phyloP scores from a whole-genome alignment of 805 yeast species.

The Monosporozyma servazzii region DNA sequence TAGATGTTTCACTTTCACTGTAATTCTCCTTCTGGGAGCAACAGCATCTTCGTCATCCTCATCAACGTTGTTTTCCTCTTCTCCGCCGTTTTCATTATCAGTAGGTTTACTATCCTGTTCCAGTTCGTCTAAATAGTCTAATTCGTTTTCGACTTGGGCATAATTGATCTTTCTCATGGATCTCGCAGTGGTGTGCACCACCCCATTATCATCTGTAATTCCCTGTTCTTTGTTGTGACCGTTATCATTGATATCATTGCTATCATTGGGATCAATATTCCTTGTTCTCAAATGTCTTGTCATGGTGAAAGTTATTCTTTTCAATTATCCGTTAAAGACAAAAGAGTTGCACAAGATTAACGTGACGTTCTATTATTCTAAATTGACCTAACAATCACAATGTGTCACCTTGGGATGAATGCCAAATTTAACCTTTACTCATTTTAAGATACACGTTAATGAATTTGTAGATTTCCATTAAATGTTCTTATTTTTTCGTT shows the following conservation, averaged over 20 bases:
- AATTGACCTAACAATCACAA: background rate
- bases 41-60: slow-evolving; percentile 16
- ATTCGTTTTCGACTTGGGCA: slow-evolving; percentile 29
- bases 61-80: slow-evolving; percentile 4
- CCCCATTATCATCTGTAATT: slow-evolving; percentile 21
- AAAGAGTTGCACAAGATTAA: background rate
- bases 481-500: background rate
- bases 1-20: slow-evolving; percentile 1
- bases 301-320: slow-evolving; percentile 3
- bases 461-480: background rate
- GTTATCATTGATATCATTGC: slow-evolving; percentile 11
- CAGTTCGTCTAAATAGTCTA: slow-evolving; percentile 22
- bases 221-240: slow-evolving; percentile 7
- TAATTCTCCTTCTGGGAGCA: slow-evolving; percentile 3
- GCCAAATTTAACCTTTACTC: background rate
- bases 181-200: slow-evolving; percentile 26
- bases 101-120: slow-evolving; percentile 5
- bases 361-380: background rate
- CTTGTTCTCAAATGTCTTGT: slow-evolving; percentile 12
- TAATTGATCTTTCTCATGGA: slow-evolving; percentile 30
- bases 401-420: background rate
- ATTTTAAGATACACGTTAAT: background rate
- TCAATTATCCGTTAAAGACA: background rate
- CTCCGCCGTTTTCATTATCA: slow-evolving; percentile 4
- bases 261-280: slow-evolving; percentile 1